Evolutionary conservation across 2,329 filamentous ascomycete species (phyloP).

Genomic region (Waltergamsia citrina): DNA sequence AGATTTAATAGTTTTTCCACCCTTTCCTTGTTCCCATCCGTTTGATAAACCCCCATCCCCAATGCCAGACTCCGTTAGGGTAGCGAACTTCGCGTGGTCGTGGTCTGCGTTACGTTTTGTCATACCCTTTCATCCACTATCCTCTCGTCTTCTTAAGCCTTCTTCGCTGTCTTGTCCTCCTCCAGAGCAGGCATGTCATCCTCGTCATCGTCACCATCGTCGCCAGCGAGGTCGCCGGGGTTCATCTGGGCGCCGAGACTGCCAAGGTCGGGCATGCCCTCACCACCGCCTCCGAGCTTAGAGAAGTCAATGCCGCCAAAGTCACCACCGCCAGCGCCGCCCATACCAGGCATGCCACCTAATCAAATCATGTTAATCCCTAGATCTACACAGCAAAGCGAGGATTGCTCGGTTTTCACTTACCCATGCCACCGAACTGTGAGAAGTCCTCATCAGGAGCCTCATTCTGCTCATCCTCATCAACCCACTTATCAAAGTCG

Average conservation of each 20-base stretch:
- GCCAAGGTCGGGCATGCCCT: constrained; percentile 16
- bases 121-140: background rate
- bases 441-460: constrained; percentile 71
- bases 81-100: no score
- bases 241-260: constrained; percentile 45
- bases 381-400: background rate
- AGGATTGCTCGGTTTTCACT: no score
- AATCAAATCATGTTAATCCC: background rate
- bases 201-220: constrained; percentile 52
- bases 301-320: constrained; percentile 90
- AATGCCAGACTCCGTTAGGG: no score
- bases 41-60: no score
- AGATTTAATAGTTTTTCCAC: no score
- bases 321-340: constrained; percentile 42
- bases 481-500: constrained; percentile 98
- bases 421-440: constrained; percentile 57
- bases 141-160: constrained; percentile 18
- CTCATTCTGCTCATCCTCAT: constrained; percentile 97
- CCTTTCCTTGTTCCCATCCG: no score
- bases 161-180: constrained; percentile 28
- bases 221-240: constrained; percentile 38
- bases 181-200: constrained; percentile 83
- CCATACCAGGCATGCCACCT: constrained; percentile 49
- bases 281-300: constrained; percentile 62
- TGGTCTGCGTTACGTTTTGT: background rate